These are phyloP conservation scores for Paracamarosporium sp. DNA, from an alignment of 2,329 filamentous ascomycete genomes.

Conservation along the genomic window DNA sequence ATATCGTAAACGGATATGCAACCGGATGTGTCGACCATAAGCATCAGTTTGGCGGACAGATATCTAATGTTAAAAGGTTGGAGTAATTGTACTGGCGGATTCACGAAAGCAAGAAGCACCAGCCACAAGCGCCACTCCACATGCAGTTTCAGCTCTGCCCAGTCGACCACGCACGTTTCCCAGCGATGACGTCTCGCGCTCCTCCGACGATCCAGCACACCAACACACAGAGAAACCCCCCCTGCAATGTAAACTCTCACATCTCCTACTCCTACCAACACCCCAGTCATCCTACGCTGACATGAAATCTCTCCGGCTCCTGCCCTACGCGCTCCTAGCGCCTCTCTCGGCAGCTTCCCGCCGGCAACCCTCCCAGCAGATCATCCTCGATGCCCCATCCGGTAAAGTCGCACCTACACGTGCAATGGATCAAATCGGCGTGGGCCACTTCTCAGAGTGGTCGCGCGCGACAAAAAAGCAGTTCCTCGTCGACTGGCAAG, in stretches of 20 bases:
- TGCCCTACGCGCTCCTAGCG: slow-evolving; percentile 8
- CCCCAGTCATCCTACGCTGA: background rate
- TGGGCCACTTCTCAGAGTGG: slow-evolving; percentile 59
- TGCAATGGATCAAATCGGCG: slow-evolving; percentile 36
- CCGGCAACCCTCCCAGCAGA: slow-evolving; percentile 24
- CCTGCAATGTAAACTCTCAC: background rate
- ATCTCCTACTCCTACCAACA: background rate
- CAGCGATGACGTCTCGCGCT: background rate
- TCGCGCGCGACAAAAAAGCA: slow-evolving; percentile 54
- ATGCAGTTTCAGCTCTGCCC: background rate
- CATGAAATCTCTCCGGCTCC: background rate
- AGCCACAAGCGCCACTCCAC: background rate
- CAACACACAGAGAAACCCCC: background rate
- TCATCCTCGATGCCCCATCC: slow-evolving; percentile 18
- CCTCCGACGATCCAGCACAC: background rate
- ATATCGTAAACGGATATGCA: too few species aligned
- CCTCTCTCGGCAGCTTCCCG: slow-evolving; percentile 1
- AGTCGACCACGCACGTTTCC: background rate
- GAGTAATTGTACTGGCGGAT: background rate
- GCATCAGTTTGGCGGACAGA: too few species aligned
- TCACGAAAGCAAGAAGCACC: background rate
- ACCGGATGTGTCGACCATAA: too few species aligned
- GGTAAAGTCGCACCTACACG: slow-evolving; percentile 7
- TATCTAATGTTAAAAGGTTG: too few species aligned
- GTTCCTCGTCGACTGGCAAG: slow-evolving; percentile 57